These are phyloP conservation scores for Phytophthora brassicae DNA, from an alignment of 352 stramenopile species.

Conservation along the genomic window DNA sequence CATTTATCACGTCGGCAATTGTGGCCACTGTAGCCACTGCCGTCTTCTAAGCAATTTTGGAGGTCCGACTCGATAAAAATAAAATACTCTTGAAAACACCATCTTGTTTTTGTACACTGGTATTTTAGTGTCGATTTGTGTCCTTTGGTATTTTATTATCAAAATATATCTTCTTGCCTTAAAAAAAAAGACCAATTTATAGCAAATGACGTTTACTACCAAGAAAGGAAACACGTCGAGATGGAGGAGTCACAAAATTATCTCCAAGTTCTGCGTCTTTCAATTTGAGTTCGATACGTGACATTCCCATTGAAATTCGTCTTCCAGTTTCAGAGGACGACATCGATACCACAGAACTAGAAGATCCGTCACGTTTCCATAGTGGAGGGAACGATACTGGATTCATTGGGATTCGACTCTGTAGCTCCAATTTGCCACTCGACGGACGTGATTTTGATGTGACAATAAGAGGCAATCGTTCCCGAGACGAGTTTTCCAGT, in stretches of 20 bases:
- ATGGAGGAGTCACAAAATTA: conserved; percentile 36
- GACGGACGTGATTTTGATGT: conserved; percentile 3
- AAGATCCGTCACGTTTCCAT: conserved; percentile 18
- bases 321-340: conserved; percentile 15
- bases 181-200: too few species aligned
- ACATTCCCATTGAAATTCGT: conserved; percentile 35
- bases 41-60: conserved; percentile 24
- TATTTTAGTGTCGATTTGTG: too few species aligned
- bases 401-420: conserved; percentile 6
- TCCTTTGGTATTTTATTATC: too few species aligned
- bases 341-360: conserved; percentile 15
- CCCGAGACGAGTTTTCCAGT: background rate
- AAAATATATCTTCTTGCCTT: too few species aligned
- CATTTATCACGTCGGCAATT: conserved; percentile 16
- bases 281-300: conserved; percentile 53
- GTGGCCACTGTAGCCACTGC: conserved; percentile 14
- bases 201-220: conserved; percentile 18
- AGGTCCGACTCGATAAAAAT: conserved; percentile 22
- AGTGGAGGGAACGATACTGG: conserved; percentile 30
- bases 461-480: conserved; percentile 26
- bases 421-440: conserved; percentile 6
- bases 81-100: conserved; percentile 11
- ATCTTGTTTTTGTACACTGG: background rate
- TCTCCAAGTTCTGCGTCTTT: conserved; percentile 60
- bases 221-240: conserved; percentile 26